phyloP scores from a whole-genome alignment of 805 yeast genomes.

The Saturnispora sanitii region DNA sequence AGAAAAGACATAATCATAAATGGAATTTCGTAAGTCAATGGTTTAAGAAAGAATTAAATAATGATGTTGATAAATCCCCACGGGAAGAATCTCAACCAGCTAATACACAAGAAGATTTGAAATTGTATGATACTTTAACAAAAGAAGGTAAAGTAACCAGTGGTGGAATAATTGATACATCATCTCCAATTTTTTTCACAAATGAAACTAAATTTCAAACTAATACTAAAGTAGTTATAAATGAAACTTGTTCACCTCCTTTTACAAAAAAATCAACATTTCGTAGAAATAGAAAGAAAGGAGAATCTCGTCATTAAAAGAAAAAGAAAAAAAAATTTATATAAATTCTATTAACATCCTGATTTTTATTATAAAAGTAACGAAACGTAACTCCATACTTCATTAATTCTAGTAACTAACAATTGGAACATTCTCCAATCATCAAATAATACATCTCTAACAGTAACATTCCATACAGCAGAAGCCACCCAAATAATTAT shows the following conservation, averaged over 20 bases:
- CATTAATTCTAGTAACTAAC: slow-evolving; percentile 16
- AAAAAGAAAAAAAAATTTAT: too few relatives aligned
- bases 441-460: slow-evolving; percentile 17
- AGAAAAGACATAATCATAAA: neutral
- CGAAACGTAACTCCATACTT: slow-evolving; percentile 13
- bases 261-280: too few relatives aligned
- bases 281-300: too few relatives aligned
- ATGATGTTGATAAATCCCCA: too few relatives aligned
- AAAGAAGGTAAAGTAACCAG: neutral
- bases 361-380: neutral
- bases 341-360: neutral
- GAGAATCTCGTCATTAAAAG: too few relatives aligned
- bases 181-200: too few relatives aligned
- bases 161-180: neutral
- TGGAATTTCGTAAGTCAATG: neutral
- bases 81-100: too few relatives aligned
- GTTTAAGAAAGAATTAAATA: neutral
- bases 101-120: neutral
- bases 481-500: slow-evolving; percentile 17
- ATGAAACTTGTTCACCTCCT: too few relatives aligned
- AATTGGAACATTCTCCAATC: slow-evolving; percentile 21
- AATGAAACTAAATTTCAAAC: too few relatives aligned
- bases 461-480: slow-evolving; percentile 14
- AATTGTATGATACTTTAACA: neutral
- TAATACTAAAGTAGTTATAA: too few relatives aligned